A percentile compares a stretch with the other conserved stretches of the same genome.
Evolutionary conservation across 2,329 filamentous ascomycete species (phyloP).

Genomic region (Madurella mycetomatis): DNA sequence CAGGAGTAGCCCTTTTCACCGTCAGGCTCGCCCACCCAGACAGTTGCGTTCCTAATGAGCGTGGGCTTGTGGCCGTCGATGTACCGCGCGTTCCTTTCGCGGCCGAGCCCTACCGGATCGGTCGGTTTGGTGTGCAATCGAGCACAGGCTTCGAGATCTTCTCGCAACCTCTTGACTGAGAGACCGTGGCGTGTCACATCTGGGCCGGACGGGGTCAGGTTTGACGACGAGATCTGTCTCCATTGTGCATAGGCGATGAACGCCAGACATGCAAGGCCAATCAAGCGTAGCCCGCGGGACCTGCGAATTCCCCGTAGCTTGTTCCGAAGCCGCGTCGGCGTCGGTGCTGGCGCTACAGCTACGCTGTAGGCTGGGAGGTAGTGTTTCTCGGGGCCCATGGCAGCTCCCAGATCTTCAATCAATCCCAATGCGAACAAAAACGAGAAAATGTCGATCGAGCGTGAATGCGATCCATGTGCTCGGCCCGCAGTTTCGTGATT

Average conservation of each 20-base stretch:
- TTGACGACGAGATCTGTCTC: constrained; percentile 30
- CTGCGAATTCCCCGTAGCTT: constrained; percentile 30
- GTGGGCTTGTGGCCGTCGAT: constrained; percentile 54
- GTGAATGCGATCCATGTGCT: too few relatives aligned
- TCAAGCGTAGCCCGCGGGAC: constrained; percentile 40
- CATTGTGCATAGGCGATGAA: constrained; percentile 44
- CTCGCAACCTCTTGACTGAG: not conserved
- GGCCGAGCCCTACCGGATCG: constrained; percentile 41
- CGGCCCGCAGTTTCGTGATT: too few relatives aligned
- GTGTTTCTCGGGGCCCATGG: not conserved
- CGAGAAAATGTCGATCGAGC: too few relatives aligned
- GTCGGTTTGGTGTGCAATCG: not conserved
- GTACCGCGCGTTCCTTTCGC: constrained; percentile 56
- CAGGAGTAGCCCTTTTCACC: constrained; percentile 57
- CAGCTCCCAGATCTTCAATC: not conserved
- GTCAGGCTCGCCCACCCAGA: constrained; percentile 61
- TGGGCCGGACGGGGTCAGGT: constrained; percentile 28
- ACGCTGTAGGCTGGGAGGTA: not conserved
- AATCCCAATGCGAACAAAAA: too few relatives aligned
- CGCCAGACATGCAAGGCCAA: constrained; percentile 42
- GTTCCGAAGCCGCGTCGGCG: not conserved
- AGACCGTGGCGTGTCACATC: constrained; percentile 37
- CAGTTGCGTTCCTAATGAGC: constrained; percentile 60
- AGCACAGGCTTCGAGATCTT: not conserved
- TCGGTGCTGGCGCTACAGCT: not conserved